Conservation (phyloP, 1,284 basidiomycete species). For the Malassezia sympodialis region DNA sequence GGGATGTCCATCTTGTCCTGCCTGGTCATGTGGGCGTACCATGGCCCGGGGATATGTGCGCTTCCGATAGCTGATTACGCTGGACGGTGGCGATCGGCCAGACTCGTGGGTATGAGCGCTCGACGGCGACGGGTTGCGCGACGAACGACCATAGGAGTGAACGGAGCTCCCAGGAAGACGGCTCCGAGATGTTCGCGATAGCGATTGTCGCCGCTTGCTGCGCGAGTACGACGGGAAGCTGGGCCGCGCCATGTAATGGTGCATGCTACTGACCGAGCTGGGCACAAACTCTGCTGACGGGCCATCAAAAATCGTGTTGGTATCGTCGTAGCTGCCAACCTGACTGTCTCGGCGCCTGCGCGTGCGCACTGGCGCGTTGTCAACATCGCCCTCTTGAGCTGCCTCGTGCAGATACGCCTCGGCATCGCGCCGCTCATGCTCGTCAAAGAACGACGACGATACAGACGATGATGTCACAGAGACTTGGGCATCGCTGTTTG, state of each 20-base stretch:
- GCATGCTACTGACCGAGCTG: slow-evolving; percentile 35
- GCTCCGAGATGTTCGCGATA: slow-evolving; percentile 30
- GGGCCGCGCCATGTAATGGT: slow-evolving; percentile 22
- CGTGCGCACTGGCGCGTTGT: slow-evolving; percentile 14
- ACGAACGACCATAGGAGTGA: slow-evolving; percentile 20
- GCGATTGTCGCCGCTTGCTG: slow-evolving; percentile 28
- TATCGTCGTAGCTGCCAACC: slow-evolving; percentile 42
- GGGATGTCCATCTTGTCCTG: slow-evolving; percentile 17
- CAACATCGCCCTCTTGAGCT: background rate
- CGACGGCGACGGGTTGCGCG: slow-evolving; percentile 19
- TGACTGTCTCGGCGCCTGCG: slow-evolving; percentile 33
- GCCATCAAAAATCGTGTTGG: slow-evolving; percentile 42
- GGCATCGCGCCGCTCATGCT: slow-evolving; percentile 36
- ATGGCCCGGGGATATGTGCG: slow-evolving; percentile 18
- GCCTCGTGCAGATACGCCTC: slow-evolving; percentile 24
- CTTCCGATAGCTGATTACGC: slow-evolving; percentile 20
- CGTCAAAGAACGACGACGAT: slow-evolving; percentile 42
- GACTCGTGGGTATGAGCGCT: slow-evolving; percentile 21
- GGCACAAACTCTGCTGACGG: slow-evolving; percentile 42
- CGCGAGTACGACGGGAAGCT: slow-evolving; percentile 20
- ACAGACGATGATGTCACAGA: slow-evolving; percentile 14
- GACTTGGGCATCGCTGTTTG: background rate
- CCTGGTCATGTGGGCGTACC: slow-evolving; percentile 6
- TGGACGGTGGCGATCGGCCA: slow-evolving; percentile 6
- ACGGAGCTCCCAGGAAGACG: slow-evolving; percentile 15